Evolutionary conservation across 2,329 filamentous ascomycete species (phyloP), one percentile per base, ranked within the genome.

Genomic region (Cordyceps tenuipes): DNA sequence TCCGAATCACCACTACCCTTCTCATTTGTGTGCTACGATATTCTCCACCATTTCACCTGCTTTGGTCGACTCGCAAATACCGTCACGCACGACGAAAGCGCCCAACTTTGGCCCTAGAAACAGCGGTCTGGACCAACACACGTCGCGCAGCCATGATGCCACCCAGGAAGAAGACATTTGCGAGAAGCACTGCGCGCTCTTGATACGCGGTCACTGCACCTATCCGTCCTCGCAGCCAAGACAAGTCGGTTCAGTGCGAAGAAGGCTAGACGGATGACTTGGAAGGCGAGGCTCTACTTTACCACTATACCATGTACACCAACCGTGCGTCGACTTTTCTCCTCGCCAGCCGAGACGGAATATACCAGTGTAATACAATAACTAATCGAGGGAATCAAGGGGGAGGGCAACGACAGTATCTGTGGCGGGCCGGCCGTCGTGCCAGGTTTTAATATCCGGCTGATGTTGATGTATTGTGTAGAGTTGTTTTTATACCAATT

Each of bases 271-370:
- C 51, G 41, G 47, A 29, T 43, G 44, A 51, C 43, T 19, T 43
- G 56, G 36, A 23, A 34, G 23, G 26, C 56, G 26, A 51, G 19
- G 23, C 31, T 48, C 47, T 5, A 41, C 41, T 41, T 36, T 17
- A 50, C 47, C 47, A 57, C 43, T 52, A 59, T 59, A 59, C 57
- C 57, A 60, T 60, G 57, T 59, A 59, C 44, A 53, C 41, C 57
- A 59, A 52, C 34, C 52, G 31, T 44, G 41, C 53, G 21, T 57
- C 44, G 63, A 65, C 57, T 63, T 64, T 56, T 62, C 50, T 60
- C 44, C 54, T 54, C 43, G 54, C 13, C 49, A 43, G 44, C 21
- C 50, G n/a, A 26, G 19, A 53, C 39, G 34, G 21, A n/a, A 21
- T 5, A 51, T 58, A 44, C 17, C 49, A 47, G 43, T 59, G 49